phyloP scores from a whole-genome alignment of 345 rosid genomes.

The Triadica sebifera region DNA sequence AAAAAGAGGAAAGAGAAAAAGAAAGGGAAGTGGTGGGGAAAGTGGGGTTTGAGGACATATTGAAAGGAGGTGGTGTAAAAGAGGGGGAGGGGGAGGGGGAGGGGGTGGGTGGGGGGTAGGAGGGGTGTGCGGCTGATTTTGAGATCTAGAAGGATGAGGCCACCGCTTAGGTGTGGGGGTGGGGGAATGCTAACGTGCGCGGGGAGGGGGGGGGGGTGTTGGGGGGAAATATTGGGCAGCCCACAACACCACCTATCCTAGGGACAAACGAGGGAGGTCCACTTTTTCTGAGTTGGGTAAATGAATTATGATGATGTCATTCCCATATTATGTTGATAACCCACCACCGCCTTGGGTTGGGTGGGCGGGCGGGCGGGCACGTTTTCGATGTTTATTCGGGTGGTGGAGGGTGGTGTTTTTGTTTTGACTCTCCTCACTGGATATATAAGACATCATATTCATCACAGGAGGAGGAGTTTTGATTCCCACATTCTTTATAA shows the following conservation, averaged over 20 bases:
- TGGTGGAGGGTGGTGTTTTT: no score
- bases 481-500: no score
- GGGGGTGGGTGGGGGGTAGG: conserved; percentile 28
- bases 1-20: conserved; percentile 10
- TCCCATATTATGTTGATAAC: neutral
- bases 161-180: conserved; percentile 23
- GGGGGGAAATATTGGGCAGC: conserved; percentile 7
- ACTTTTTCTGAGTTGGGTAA: conserved; percentile 19
- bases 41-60: conserved; percentile 49
- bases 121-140: conserved; percentile 54
- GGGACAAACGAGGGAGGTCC: conserved; percentile 19
- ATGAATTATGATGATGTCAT: conserved; percentile 8
- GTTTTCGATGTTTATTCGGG: no score
- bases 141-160: conserved; percentile 30
- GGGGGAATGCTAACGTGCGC: conserved; percentile 24
- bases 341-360: conserved; percentile 21
- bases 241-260: neutral
- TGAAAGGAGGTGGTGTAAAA: conserved; percentile 22
- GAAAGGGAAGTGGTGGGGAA: conserved; percentile 12
- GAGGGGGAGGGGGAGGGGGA: conserved; percentile 34
- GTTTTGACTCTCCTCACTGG: no score
- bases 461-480: no score
- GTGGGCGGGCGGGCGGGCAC: no score
- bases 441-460: no score
- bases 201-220: neutral